These are phyloP conservation scores for Salix brachista DNA, from an alignment of 345 rosid species.

Conservation along the genomic window DNA sequence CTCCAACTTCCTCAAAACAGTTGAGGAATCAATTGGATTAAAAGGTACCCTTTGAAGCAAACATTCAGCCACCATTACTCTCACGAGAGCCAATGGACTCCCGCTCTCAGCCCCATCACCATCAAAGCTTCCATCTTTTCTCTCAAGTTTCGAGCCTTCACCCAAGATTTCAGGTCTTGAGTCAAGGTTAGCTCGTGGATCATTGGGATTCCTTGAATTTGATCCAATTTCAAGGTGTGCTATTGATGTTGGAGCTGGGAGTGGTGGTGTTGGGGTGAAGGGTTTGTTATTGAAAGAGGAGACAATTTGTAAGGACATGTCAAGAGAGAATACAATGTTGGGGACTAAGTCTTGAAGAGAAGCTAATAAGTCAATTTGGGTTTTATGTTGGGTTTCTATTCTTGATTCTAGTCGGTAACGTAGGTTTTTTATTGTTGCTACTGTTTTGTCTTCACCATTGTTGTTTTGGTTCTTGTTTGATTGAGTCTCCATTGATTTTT, in stretches of 20 bases:
- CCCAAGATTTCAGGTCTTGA: background rate
- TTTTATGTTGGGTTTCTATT: conserved; percentile 47
- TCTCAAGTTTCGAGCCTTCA: background rate
- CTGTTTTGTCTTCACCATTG: conserved; percentile 1
- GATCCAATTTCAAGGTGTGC: conserved; percentile 15
- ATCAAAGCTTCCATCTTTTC: background rate
- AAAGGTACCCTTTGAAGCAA: conserved; percentile 78
- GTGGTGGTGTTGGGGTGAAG: conserved; percentile 61
- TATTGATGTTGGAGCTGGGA: conserved; percentile 49
- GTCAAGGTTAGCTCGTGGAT: background rate
- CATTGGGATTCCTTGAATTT: background rate
- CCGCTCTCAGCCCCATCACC: conserved; percentile 35
- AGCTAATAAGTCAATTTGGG: conserved; percentile 64
- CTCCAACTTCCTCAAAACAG: conserved; percentile 83
- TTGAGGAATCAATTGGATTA: conserved; percentile 69
- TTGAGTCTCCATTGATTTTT: conserved; percentile 38
- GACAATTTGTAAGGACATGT: conserved; percentile 64
- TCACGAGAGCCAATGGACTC: conserved; percentile 57
- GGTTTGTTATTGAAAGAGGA: conserved; percentile 69
- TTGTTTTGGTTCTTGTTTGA: conserved; percentile 28
- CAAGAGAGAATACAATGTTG: conserved; percentile 62
- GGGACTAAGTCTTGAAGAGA: conserved; percentile 68
- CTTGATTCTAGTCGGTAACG: conserved; percentile 68
- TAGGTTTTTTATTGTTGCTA: conserved; percentile 49
- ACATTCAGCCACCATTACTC: conserved; percentile 89